Base-by-base conservation (phyloP, 2,329 filamentous ascomycete genomes). In the Ampelomyces quisqualis region DNA sequence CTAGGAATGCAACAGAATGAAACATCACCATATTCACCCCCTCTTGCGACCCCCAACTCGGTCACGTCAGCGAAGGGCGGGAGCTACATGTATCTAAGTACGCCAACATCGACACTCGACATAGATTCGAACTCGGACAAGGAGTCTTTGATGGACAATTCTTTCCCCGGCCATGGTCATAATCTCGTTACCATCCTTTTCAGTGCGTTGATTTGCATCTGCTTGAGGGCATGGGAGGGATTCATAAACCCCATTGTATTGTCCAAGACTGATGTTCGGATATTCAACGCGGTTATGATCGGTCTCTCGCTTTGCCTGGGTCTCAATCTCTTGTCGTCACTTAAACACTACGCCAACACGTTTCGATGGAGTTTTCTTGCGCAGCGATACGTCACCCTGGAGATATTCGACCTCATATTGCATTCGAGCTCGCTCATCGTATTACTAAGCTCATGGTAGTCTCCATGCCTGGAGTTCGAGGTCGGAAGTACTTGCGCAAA, bases 361-460 rank as follows among this genome's bases (percentile, higher is more conserved):
- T 55, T 68, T 13, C 56, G 63, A 11, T 68, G 65, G 65, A 60
- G 59, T 1, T 46, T 68, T n/a, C 45, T 68, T 14, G 58, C 60
- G 0, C 52, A 51, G 22, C 54, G 58, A 19, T 67, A 63, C 20
- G 53, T 67, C 15, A 62, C 54, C 8, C 40, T 67, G 8, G 64
- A 68, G 28, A 52, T 56, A 1, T 68, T 67, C 22, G 65, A 67
- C 29, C 49, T 68, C 17, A 65, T 67, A 18, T 49, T 67, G 5
- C 58, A 63, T 6, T 34, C 64, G 1, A 51, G 56, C 15, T 59
- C 58, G 9, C 49, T 66, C 5, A 59, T 60, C 14, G 65, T 13
- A 57, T 67, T 13, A 49, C 50, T 2, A 66, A 66, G 34, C 47
- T 68, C 21, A 64, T 67, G 60, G 37, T 65, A 13, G 57, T 64